These are phyloP conservation scores for Euphrasia arctica DNA, from an alignment of 305 asterid species.

Conservation along the genomic window DNA sequence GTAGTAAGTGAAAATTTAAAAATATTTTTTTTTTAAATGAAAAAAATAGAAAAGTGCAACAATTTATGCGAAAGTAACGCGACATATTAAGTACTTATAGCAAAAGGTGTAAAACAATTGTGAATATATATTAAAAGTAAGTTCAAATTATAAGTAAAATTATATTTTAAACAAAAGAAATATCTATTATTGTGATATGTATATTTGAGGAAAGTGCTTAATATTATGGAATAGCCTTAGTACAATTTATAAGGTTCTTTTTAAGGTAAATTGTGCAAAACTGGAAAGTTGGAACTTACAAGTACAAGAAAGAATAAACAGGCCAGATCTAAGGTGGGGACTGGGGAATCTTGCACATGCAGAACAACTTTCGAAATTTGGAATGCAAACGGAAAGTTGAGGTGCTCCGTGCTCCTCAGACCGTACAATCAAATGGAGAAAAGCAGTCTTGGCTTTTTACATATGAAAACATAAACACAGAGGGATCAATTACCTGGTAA, in stretches of 20 bases:
- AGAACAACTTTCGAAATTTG: conserved; percentile 11
- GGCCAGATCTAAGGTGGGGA: conserved; percentile 36
- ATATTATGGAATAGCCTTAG: no score
- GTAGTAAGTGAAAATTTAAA: no score
- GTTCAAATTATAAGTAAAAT: no score
- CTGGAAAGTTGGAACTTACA: conserved; percentile 27
- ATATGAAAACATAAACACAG: background rate
- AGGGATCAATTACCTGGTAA: background rate
- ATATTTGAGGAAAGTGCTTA: no score
- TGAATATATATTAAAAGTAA: no score
- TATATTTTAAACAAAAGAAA: no score
- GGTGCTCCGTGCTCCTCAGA: conserved; percentile 27
- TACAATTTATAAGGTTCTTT: conserved; percentile 28
- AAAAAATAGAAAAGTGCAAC: no score
- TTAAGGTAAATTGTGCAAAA: conserved; percentile 28
- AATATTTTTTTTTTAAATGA: no score
- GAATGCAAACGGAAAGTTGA: conserved; percentile 26
- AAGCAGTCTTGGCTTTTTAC: conserved; percentile 31
- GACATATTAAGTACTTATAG: no score
- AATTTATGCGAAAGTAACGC: no score
- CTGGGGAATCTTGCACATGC: conserved; percentile 41
- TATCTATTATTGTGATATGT: no score
- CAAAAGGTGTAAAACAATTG: no score
- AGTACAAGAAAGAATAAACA: conserved; percentile 41
- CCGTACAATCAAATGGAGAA: conserved; percentile 28